Conservation (phyloP, 2,329 filamentous ascomycete genomes). For the Penicillium polonicum region DNA sequence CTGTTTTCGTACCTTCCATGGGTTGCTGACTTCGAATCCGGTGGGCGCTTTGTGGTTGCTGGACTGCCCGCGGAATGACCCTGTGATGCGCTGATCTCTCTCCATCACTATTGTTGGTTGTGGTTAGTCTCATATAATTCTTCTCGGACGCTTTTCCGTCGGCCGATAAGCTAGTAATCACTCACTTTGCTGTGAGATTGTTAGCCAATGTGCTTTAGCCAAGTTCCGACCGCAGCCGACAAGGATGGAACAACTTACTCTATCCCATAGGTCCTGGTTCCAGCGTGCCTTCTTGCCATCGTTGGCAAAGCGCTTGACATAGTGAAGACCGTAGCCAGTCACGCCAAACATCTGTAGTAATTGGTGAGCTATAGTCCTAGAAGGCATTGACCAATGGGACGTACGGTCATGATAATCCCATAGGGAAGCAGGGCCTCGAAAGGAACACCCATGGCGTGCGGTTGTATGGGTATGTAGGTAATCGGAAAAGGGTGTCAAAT, state of each 20-base stretch:
- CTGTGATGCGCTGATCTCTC: slow-evolving; percentile 62
- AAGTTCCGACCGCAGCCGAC: slow-evolving; percentile 17
- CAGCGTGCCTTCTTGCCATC: slow-evolving; percentile 62
- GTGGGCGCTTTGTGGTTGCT: slow-evolving; percentile 58
- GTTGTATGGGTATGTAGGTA: slow-evolving; percentile 1
- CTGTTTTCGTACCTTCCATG: slow-evolving; percentile 58
- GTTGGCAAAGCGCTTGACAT: slow-evolving; percentile 60
- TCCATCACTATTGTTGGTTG: slow-evolving; percentile 59
- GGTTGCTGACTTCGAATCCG: slow-evolving; percentile 66
- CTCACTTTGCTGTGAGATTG: slow-evolving; percentile 54
- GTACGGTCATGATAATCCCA: slow-evolving; percentile 61
- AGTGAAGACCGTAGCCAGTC: slow-evolving; percentile 58
- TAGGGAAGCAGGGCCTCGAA: slow-evolving; percentile 66
- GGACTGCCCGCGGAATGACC: slow-evolving; percentile 60
- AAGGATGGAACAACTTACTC: slow-evolving; percentile 47
- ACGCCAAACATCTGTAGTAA: slow-evolving; percentile 58
- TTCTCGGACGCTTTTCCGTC: slow-evolving; percentile 13
- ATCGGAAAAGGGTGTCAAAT: neutral
- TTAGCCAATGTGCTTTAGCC: slow-evolving; percentile 39
- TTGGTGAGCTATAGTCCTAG: slow-evolving; percentile 23
- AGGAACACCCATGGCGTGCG: slow-evolving; percentile 58
- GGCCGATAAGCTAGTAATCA: slow-evolving; percentile 17
- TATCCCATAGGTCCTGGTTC: slow-evolving; percentile 64
- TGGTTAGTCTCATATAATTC: slow-evolving; percentile 20
- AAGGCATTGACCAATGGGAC: slow-evolving; percentile 31